phyloP scores from a whole-genome alignment of 2,329 filamentous ascomycete species.

The Thielaviopsis musarum region DNA sequence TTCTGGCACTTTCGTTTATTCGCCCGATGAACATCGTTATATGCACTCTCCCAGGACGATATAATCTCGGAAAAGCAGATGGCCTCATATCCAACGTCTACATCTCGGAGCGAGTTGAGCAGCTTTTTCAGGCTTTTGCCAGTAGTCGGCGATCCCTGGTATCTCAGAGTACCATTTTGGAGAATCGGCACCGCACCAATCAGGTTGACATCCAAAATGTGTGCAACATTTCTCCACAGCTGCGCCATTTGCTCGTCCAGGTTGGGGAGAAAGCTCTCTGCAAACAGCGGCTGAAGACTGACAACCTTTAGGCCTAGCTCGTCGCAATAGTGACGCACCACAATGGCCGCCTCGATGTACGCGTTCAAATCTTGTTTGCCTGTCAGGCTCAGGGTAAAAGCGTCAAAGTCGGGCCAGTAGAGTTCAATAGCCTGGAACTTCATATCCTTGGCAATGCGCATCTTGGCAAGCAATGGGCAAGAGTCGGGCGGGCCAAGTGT shows the following conservation, averaged over 20 bases:
- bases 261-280: conserved; percentile 9
- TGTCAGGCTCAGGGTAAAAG: conserved; percentile 1
- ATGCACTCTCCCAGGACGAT: conserved; percentile 13
- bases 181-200: conserved; percentile 12
- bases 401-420: conserved; percentile 14
- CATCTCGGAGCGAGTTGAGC: background rate
- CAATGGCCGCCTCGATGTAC: conserved; percentile 3
- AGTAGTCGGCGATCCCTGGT: background rate
- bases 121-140: conserved; percentile 8
- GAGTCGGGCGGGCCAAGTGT: conserved; percentile 12
- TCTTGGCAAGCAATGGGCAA: conserved; percentile 14
- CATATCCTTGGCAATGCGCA: conserved; percentile 9
- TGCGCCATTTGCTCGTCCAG: conserved; percentile 12
- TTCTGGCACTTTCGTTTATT: background rate
- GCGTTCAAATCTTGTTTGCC: background rate
- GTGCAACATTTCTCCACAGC: conserved; percentile 13
- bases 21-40: background rate
- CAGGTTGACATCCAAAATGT: conserved; percentile 10
- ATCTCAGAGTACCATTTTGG: background rate
- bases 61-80: conserved; percentile 13
- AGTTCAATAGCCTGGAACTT: conserved; percentile 15
- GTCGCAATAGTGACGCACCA: conserved; percentile 6
- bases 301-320: conserved; percentile 11
- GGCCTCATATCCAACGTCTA: conserved; percentile 14
- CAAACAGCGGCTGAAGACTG: conserved; percentile 14